Evolutionary conservation across 2,329 filamentous ascomycete genomes (phyloP).

Genomic region (Apiospora phragmitis): DNA sequence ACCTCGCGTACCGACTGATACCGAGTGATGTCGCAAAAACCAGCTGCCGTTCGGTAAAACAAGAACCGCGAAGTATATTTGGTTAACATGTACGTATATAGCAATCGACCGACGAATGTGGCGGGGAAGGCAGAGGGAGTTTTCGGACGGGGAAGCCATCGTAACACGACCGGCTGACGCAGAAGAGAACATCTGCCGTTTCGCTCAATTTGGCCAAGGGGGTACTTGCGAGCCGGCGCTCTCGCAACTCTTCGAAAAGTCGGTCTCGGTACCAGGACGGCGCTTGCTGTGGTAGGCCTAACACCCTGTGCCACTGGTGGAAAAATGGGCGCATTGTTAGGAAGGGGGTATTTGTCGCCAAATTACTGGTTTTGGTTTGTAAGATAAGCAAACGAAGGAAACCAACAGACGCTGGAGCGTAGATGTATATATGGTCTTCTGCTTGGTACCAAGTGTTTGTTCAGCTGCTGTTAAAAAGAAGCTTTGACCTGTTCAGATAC

Average conservation of each 20-base stretch:
- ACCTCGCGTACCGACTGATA: slow-evolving; percentile 38
- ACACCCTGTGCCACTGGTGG: slow-evolving; percentile 18
- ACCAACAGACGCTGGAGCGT: too few species aligned
- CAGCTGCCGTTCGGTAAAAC: slow-evolving; percentile 40
- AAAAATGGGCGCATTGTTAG: too few species aligned
- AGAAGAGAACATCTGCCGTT: slow-evolving; percentile 44
- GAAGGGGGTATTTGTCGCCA: too few species aligned
- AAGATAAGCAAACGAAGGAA: too few species aligned
- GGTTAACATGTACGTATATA: slow-evolving; percentile 42
- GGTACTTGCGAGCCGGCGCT: slow-evolving; percentile 33
- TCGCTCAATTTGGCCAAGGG: slow-evolving; percentile 40
- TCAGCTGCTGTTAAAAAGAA: too few species aligned
- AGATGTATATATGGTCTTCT: too few species aligned
- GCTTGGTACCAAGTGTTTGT: too few species aligned
- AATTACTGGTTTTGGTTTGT: too few species aligned
- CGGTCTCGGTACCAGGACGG: slow-evolving; percentile 40
- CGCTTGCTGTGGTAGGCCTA: slow-evolving; percentile 32
- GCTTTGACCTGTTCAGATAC: too few species aligned
- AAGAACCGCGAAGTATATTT: slow-evolving; percentile 43
- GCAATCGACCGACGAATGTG: slow-evolving; percentile 15
- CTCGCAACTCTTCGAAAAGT: slow-evolving; percentile 39
- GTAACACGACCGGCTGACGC: slow-evolving; percentile 38
- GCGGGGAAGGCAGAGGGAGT: slow-evolving; percentile 25
- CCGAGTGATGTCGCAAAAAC: slow-evolving; percentile 28
- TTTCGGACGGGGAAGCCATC: slow-evolving; percentile 36